phyloP scores from a whole-genome alignment of 140 eudicot species.

The Stevia rebaudiana region DNA sequence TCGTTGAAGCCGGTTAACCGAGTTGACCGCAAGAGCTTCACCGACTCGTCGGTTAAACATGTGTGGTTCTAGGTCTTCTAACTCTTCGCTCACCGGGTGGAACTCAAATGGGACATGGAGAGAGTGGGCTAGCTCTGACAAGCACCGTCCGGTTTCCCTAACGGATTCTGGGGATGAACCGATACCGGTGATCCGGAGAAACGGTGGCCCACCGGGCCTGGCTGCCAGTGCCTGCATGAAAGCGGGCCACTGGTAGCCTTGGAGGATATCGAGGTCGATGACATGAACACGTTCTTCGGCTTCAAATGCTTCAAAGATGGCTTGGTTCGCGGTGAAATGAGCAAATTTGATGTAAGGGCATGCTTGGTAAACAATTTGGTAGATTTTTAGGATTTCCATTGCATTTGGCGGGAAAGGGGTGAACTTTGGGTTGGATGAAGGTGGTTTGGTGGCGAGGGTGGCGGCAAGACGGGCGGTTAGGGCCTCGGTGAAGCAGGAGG shows the following conservation, averaged over 20 bases:
- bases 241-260: conserved; percentile 91
- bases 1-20: conserved; percentile 72
- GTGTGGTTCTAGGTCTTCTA: conserved; percentile 65
- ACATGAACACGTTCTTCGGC: conserved; percentile 75
- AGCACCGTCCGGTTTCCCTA: conserved; percentile 64
- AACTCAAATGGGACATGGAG: conserved; percentile 72
- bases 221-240: conserved; percentile 88
- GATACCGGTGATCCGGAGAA: conserved; percentile 68
- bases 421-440: conserved; percentile 40
- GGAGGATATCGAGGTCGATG: conserved; percentile 77
- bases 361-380: conserved; percentile 78
- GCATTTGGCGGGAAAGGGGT: conserved; percentile 71
- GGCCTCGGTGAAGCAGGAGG: conserved; percentile 80
- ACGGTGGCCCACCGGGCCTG: conserved; percentile 70
- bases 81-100: conserved; percentile 56
- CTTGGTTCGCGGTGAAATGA: conserved; percentile 84
- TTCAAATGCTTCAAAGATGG: conserved; percentile 78
- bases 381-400: conserved; percentile 66
- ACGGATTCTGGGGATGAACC: conserved; percentile 59
- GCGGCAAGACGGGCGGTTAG: conserved; percentile 64
- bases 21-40: conserved; percentile 77
- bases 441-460: conserved; percentile 52
- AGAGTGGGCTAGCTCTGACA: conserved; percentile 59
- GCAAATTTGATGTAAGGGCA: conserved; percentile 83
- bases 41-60: conserved; percentile 74